A percentile compares a stretch with the other conserved stretches of the same genome.
Evolutionary conservation across 1,284 basidiomycete species (phyloP).

Genomic region (Kalmanozyma brasiliensis): DNA sequence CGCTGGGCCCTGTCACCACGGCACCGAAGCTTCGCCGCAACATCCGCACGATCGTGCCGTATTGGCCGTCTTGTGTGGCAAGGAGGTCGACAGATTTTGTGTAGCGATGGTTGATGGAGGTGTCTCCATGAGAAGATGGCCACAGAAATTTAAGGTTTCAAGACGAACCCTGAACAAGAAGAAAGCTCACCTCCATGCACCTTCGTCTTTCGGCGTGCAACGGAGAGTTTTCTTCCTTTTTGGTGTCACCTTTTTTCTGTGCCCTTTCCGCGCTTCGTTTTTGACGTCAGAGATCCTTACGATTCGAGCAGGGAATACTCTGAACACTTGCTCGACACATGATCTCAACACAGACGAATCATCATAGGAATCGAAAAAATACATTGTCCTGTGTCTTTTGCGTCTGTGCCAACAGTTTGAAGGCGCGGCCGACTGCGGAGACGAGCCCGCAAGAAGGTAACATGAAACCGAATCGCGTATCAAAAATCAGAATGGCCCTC

Average conservation of each 20-base stretch:
- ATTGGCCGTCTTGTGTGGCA: not conserved
- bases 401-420: not conserved
- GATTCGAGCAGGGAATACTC: too few relatives aligned
- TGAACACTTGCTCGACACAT: too few relatives aligned
- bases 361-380: not conserved
- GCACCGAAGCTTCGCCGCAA: slow-evolving; percentile 1
- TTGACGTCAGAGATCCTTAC: too few relatives aligned
- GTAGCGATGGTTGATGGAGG: not conserved
- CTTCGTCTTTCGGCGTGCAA: too few relatives aligned
- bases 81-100: not conserved
- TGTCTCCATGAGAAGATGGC: too few relatives aligned
- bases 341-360: too few relatives aligned
- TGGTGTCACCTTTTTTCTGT: too few relatives aligned
- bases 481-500: too few relatives aligned
- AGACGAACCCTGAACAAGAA: slow-evolving; percentile 1
- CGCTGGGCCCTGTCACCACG: not conserved
- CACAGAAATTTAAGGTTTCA: not conserved
- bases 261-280: not conserved
- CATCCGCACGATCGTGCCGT: not conserved
- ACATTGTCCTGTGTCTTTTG: slow-evolving; percentile 23
- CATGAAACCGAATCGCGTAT: not conserved
- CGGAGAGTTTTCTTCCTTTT: too few relatives aligned
- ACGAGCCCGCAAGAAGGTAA: not conserved
- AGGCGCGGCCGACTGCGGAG: slow-evolving; percentile 4
- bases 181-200: too few relatives aligned